These are phyloP conservation scores for Acanthamoeba rhysodes DNA, from an alignment of 208 protist species.

Conservation along the genomic window DNA sequence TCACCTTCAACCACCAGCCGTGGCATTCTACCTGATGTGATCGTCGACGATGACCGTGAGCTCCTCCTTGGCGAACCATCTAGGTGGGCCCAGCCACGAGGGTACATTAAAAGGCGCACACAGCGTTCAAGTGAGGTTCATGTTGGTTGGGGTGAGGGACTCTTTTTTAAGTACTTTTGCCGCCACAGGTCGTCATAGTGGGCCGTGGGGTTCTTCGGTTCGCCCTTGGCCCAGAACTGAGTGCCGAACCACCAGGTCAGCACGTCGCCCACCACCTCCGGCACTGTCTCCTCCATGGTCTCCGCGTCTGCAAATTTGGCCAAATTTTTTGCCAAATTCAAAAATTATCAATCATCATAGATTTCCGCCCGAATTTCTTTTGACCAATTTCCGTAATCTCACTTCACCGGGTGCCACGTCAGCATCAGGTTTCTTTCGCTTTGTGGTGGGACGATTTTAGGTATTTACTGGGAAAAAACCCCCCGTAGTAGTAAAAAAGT, in stretches of 20 bases:
- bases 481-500: too few relatives aligned
- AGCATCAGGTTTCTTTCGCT: too few relatives aligned
- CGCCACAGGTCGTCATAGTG: conserved; percentile 72
- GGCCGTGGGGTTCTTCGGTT: conserved; percentile 44
- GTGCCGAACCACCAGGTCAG: conserved; percentile 64
- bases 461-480: too few relatives aligned
- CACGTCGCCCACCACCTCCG: conserved; percentile 34
- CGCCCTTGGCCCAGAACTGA: conserved; percentile 37
- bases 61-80: conserved; percentile 72
- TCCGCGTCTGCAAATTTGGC: too few relatives aligned
- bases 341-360: too few relatives aligned
- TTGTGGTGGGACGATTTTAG: too few relatives aligned
- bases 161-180: conserved; percentile 9
- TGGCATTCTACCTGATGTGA: neutral
- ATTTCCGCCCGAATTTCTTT: too few relatives aligned
- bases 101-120: neutral
- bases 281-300: neutral
- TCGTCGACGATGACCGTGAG: conserved; percentile 23
- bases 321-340: neutral
- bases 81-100: neutral
- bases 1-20: too few relatives aligned
- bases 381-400: too few relatives aligned
- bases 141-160: neutral
- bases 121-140: neutral
- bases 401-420: too few relatives aligned